Percentiles rank a stretch among this genome's conserved stretches.
These are phyloP conservation scores for Lyophyllum shimeji DNA, from an alignment of 768 basidiomycete species.

Conservation along the genomic window DNA sequence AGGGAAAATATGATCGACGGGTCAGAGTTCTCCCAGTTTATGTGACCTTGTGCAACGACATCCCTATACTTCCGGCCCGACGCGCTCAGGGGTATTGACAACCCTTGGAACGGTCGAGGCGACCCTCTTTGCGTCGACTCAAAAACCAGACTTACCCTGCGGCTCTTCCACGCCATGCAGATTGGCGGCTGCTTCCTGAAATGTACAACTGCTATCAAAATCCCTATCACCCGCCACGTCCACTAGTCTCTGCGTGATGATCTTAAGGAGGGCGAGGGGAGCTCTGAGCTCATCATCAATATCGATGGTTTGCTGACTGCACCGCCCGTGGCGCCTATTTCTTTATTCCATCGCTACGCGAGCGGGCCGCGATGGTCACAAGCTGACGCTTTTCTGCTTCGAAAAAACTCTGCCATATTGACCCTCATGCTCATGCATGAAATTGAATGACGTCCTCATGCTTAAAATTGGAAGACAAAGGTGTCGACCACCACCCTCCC, in stretches of 20 bases:
- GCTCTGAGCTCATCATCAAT: neutral
- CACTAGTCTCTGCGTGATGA: neutral
- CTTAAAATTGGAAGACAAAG: neutral
- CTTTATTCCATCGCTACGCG: too few relatives aligned
- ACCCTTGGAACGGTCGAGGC: neutral
- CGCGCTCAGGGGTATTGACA: too few relatives aligned
- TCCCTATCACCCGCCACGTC: neutral
- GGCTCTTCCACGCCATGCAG: too few relatives aligned
- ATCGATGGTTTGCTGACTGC: neutral
- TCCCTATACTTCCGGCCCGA: too few relatives aligned
- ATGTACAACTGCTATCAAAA: neutral
- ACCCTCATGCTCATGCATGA: neutral
- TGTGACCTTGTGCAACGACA: too few relatives aligned
- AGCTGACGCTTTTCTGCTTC: neutral
- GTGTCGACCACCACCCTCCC: neutral
- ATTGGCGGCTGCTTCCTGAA: too few relatives aligned
- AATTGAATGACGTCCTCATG: too few relatives aligned
- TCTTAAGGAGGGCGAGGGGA: neutral
- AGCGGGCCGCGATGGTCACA: constrained; percentile 2
- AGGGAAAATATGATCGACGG: too few relatives aligned
- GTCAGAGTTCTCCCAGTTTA: too few relatives aligned
- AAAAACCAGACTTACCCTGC: too few relatives aligned
- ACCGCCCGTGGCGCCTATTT: too few relatives aligned
- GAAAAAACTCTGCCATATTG: neutral
- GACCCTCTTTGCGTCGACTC: too few relatives aligned